Evolutionary conservation across 768 basidiomycete genomes (phyloP).

Genomic region (Rhizopogon rudus): DNA sequence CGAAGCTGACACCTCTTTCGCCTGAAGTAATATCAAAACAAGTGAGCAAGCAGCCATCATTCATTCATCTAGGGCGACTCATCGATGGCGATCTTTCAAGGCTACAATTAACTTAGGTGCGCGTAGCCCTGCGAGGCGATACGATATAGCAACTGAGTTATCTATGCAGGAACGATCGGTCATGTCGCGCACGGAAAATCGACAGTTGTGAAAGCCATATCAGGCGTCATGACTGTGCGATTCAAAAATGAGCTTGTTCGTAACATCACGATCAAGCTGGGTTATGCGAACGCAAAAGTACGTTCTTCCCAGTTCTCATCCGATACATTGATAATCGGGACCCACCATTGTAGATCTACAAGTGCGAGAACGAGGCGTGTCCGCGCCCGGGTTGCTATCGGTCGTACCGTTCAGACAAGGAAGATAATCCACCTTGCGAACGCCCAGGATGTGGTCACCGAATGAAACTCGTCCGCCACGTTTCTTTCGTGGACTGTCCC

Average conservation of each 20-base stretch:
- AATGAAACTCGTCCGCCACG: conserved; percentile 92
- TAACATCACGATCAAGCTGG: conserved; percentile 99
- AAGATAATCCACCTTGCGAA: conserved; percentile 91
- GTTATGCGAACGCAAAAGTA: conserved; percentile 98
- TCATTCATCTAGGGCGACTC: neutral
- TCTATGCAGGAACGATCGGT: conserved; percentile 83
- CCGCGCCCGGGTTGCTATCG: conserved; percentile 92
- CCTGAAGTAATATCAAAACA: conserved; percentile 91
- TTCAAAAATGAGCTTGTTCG: conserved; percentile 99
- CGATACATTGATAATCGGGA: neutral
- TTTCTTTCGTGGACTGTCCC: conserved; percentile 97
- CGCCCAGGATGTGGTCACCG: conserved; percentile 84
- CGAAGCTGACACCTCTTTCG: conserved; percentile 82
- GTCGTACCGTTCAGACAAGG: conserved; percentile 91
- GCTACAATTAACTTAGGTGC: conserved; percentile 93
- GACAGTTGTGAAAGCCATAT: conserved; percentile 97
- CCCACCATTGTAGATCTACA: conserved; percentile 72
- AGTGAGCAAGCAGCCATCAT: conserved; percentile 37
- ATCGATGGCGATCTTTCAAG: conserved; percentile 33
- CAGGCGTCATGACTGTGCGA: conserved; percentile 95
- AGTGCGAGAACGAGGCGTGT: conserved; percentile 92
- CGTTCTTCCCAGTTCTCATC: conserved; percentile 21
- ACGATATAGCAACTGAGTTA: neutral
- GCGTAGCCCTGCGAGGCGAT: neutral
- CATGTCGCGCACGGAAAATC: conserved; percentile 99